Conservation (phyloP, 2,329 filamentous ascomycete genomes). For the Macrophomina phaseolina region DNA sequence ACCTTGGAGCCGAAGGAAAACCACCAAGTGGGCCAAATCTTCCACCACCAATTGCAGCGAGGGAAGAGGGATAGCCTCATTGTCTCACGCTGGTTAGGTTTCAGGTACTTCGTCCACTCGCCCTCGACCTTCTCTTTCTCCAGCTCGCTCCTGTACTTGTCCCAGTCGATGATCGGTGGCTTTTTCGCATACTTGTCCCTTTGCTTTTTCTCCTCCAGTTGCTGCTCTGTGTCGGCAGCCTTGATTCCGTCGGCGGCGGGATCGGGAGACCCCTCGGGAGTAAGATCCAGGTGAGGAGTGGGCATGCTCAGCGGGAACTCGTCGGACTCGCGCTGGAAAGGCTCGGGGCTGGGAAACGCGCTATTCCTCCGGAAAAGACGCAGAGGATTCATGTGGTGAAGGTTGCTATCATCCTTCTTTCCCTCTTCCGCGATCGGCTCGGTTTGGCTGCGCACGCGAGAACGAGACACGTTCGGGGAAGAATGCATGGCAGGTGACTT, state of each 20-base stretch:
- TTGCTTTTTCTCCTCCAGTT: slow-evolving; percentile 6
- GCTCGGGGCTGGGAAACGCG: slow-evolving; percentile 23
- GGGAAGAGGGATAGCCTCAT: slow-evolving; percentile 75
- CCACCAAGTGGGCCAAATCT: slow-evolving; percentile 63
- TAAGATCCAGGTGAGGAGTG: slow-evolving; percentile 15
- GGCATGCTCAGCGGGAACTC: slow-evolving; percentile 35
- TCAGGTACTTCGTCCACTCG: slow-evolving; percentile 82
- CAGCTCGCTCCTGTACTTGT: slow-evolving; percentile 31
- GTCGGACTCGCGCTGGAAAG: slow-evolving; percentile 32
- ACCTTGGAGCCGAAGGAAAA: slow-evolving; percentile 85
- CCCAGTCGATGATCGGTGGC: slow-evolving; percentile 30
- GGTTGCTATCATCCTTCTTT: background rate
- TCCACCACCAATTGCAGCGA: slow-evolving; percentile 50
- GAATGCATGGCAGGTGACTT: slow-evolving; percentile 1
- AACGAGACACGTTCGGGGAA: slow-evolving; percentile 10
- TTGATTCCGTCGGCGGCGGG: background rate
- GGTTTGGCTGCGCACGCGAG: background rate
- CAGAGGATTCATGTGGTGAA: slow-evolving; percentile 22
- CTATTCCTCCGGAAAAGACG: slow-evolving; percentile 21
- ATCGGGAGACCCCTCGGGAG: background rate
- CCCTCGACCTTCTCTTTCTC: slow-evolving; percentile 45
- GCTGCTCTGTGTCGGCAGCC: slow-evolving; percentile 1
- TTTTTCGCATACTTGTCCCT: slow-evolving; percentile 24
- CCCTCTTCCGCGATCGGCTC: background rate
- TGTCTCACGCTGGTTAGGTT: slow-evolving; percentile 80